A percentile compares a stretch with the other conserved stretches of the same genome.
phyloP scores from a whole-genome alignment of 1,139 yeast species.

The Zygoascus hellenicus region DNA sequence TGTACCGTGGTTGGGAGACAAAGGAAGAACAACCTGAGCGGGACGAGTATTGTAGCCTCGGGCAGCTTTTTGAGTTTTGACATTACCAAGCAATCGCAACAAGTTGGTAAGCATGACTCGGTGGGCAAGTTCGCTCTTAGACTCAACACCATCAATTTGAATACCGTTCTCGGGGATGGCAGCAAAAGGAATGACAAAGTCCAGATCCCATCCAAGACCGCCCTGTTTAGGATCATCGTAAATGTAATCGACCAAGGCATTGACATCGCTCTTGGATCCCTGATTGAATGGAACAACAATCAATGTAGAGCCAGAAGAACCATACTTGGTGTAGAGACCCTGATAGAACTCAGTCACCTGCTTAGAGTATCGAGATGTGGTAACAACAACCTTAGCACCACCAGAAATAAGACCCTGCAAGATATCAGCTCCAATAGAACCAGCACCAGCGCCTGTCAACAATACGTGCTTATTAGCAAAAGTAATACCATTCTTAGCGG shows the following conservation, averaged over 20 bases:
- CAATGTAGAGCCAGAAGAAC: constrained; percentile 86
- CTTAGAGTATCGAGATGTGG: constrained; percentile 93
- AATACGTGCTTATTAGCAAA: constrained; percentile 85
- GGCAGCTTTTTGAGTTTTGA: constrained; percentile 72
- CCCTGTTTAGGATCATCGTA: constrained; percentile 77
- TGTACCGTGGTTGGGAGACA: constrained; percentile 98
- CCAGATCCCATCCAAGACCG: constrained; percentile 97
- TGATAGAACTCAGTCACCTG: constrained; percentile 94
- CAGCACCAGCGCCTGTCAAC: constrained; percentile 98
- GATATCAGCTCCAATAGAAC: constrained; percentile 96
- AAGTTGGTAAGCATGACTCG: constrained; percentile 96
- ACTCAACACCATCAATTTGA: constrained; percentile 86
- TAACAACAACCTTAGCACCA: constrained; percentile 95
- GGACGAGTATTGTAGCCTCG: constrained; percentile 88
- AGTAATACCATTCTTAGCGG: constrained; percentile 86
- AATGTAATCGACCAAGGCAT: constrained; percentile 76
- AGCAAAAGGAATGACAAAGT: constrained; percentile 93
- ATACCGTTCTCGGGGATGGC: constrained; percentile 99
- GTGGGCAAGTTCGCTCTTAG: constrained; percentile 95
- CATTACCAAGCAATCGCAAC: constrained; percentile 84
- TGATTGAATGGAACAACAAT: constrained; percentile 98
- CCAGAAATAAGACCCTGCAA: constrained; percentile 93
- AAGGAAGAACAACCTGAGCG: constrained; percentile 92
- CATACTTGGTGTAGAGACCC: constrained; percentile 83
- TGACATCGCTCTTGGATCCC: constrained; percentile 92